Conservation (phyloP, 2,329 filamentous ascomycete species). For the Diplodia corticola region DNA sequence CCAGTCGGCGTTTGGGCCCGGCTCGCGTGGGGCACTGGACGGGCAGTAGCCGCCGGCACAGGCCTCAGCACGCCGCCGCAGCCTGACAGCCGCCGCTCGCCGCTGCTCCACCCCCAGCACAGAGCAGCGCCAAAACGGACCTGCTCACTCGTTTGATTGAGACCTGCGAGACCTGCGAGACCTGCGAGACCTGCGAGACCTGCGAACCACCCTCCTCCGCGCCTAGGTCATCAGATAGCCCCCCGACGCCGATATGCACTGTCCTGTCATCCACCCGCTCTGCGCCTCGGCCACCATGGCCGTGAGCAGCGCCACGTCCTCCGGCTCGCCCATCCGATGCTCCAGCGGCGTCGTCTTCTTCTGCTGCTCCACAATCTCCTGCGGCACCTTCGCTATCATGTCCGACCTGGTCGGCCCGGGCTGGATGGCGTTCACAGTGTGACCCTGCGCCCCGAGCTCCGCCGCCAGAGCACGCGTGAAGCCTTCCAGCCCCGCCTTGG, state of each 20-base stretch:
- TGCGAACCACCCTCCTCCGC: not conserved
- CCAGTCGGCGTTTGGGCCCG: constrained; percentile 11
- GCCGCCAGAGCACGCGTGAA: constrained; percentile 60
- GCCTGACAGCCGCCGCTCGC: too few species aligned
- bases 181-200: too few species aligned
- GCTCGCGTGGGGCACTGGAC: not conserved
- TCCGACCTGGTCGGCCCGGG: constrained; percentile 62
- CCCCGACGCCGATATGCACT: constrained; percentile 58
- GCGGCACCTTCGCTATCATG: constrained; percentile 56
- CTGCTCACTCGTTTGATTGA: too few species aligned
- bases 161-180: too few species aligned
- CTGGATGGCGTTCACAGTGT: constrained; percentile 62
- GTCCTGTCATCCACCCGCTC: constrained; percentile 48
- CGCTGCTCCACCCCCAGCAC: not conserved
- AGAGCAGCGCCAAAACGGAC: not conserved
- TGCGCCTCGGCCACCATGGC: constrained; percentile 55
- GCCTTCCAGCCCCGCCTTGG: constrained; percentile 62
- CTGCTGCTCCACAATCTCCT: constrained; percentile 52
- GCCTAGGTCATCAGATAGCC: constrained; percentile 40
- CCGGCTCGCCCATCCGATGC: constrained; percentile 52
- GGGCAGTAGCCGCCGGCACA: not conserved
- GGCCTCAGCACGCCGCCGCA: not conserved
- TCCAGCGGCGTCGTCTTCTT: constrained; percentile 54
- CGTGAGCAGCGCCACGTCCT: constrained; percentile 60
- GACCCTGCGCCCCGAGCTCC: constrained; percentile 58